These are phyloP conservation scores for Paecilomyces sp. DNA, from an alignment of 2,329 filamentous ascomycete genomes.

Conservation along the genomic window DNA sequence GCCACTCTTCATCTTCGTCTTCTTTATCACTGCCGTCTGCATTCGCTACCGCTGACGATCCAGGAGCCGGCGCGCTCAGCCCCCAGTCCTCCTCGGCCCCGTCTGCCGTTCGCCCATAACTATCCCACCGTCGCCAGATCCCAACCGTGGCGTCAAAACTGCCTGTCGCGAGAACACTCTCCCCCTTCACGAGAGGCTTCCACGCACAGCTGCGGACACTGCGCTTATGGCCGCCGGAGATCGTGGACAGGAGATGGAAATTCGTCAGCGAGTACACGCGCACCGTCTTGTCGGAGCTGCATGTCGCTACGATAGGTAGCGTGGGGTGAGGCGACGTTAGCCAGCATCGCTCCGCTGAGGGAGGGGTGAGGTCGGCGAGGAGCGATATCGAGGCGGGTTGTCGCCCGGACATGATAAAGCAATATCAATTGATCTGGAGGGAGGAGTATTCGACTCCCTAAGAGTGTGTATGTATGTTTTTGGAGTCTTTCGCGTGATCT, in stretches of 20 bases:
- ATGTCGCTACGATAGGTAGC: slow-evolving; percentile 80
- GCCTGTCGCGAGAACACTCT: slow-evolving; percentile 78
- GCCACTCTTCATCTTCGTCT: slow-evolving; percentile 75
- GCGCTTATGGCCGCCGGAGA: slow-evolving; percentile 83
- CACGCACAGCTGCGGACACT: slow-evolving; percentile 80
- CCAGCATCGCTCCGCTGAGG: slow-evolving; percentile 65
- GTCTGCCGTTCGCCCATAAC: slow-evolving; percentile 22
- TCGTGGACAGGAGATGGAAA: slow-evolving; percentile 68
- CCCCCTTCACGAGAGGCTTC: slow-evolving; percentile 65
- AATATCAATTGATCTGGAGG: neutral
- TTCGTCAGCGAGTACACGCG: slow-evolving; percentile 82
- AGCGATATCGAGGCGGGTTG: slow-evolving; percentile 21
- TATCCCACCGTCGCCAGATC: slow-evolving; percentile 64
- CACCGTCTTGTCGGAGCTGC: slow-evolving; percentile 76
- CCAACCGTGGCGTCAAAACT: slow-evolving; percentile 92
- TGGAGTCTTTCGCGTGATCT: neutral
- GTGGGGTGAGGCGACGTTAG: slow-evolving; percentile 76
- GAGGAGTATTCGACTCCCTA: neutral
- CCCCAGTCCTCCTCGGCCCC: slow-evolving; percentile 15
- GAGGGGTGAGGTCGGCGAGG: slow-evolving; percentile 48
- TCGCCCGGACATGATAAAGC: neutral
- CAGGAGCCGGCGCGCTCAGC: slow-evolving; percentile 15
- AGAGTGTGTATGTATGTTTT: neutral
- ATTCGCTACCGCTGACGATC: neutral
- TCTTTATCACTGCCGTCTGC: slow-evolving; percentile 41